Conservation (phyloP, 192 early-diverging fungal genomes). For the Podila horticola region DNA sequence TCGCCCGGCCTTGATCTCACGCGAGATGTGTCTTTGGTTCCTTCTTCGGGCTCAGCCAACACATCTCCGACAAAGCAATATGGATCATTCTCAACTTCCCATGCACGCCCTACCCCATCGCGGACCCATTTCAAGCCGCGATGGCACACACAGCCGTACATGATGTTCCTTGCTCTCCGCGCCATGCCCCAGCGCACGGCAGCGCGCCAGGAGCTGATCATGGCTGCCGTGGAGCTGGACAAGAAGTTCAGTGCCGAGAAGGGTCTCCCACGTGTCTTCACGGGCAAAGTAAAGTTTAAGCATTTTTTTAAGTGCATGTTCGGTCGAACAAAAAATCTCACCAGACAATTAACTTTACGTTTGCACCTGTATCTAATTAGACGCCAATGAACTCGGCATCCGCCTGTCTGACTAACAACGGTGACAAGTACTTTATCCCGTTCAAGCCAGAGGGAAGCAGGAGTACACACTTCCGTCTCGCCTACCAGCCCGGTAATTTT, state of each 20-base stretch:
- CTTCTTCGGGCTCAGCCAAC: conserved; percentile 2
- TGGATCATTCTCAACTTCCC: conserved; percentile 2
- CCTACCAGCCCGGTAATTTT: conserved; percentile 85
- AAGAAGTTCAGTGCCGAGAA: conserved; percentile 76
- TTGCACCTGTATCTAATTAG: conserved; percentile 29
- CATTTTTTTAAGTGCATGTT: not conserved
- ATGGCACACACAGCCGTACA: conserved; percentile 93
- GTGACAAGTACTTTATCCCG: conserved; percentile 78
- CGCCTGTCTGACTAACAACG: conserved; percentile 79
- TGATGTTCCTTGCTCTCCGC: conserved; percentile 84
- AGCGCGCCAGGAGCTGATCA: conserved; percentile 78
- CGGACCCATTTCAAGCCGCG: conserved; percentile 63
- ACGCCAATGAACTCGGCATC: conserved; percentile 85
- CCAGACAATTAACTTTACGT: not conserved
- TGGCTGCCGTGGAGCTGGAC: conserved; percentile 80
- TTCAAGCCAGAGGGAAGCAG: conserved; percentile 74
- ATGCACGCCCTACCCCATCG: conserved; percentile 6
- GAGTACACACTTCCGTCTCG: conserved; percentile 79
- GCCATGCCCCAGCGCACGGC: conserved; percentile 74
- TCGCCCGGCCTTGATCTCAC: conserved; percentile 25
- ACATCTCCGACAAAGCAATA: conserved; percentile 24
- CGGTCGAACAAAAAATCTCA: not conserved
- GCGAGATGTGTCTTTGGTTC: conserved; percentile 20
- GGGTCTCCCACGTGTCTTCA: conserved; percentile 82
- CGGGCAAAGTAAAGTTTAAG: conserved; percentile 75